phyloP scores from a whole-genome alignment of 257 asterid genomes.

The Solanum virginianum region DNA sequence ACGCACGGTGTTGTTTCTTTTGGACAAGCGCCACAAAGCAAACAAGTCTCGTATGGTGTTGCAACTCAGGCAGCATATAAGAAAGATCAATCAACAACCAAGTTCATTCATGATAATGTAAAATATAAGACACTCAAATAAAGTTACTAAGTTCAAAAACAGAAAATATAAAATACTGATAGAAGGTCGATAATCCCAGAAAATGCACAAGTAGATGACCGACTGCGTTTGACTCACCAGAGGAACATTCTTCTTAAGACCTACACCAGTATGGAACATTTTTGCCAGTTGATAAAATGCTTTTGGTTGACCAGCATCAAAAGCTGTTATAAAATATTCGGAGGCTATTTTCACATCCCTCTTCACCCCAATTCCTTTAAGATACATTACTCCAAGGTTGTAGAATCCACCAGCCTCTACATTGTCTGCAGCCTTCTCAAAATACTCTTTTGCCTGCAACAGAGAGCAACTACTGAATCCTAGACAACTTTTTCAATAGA shows the following conservation, averaged over 20 bases:
- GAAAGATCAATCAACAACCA: neutral
- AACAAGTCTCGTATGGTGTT: neutral
- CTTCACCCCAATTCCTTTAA: constrained; percentile 86
- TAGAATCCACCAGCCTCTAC: constrained; percentile 86
- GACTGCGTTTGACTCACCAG: constrained; percentile 35
- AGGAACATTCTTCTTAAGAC: constrained; percentile 76
- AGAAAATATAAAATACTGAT: neutral
- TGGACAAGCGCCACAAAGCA: neutral
- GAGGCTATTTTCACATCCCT: constrained; percentile 68
- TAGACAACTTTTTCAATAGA: neutral
- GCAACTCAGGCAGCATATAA: neutral
- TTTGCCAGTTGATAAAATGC: constrained; percentile 94
- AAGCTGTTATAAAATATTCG: constrained; percentile 57
- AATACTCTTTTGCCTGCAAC: constrained; percentile 79
- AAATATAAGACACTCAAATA: neutral
- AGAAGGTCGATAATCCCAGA: neutral
- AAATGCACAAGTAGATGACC: neutral
- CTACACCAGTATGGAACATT: constrained; percentile 94
- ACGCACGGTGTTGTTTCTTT: neutral
- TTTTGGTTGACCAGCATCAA: constrained; percentile 89
- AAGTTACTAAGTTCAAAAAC: too few species aligned
- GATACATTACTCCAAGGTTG: constrained; percentile 91
- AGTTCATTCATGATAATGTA: neutral
- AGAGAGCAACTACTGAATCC: neutral
- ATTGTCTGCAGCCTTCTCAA: constrained; percentile 91